Conservation (phyloP, 495 filamentous ascomycete genomes). For the Podospora fimiseda region DNA sequence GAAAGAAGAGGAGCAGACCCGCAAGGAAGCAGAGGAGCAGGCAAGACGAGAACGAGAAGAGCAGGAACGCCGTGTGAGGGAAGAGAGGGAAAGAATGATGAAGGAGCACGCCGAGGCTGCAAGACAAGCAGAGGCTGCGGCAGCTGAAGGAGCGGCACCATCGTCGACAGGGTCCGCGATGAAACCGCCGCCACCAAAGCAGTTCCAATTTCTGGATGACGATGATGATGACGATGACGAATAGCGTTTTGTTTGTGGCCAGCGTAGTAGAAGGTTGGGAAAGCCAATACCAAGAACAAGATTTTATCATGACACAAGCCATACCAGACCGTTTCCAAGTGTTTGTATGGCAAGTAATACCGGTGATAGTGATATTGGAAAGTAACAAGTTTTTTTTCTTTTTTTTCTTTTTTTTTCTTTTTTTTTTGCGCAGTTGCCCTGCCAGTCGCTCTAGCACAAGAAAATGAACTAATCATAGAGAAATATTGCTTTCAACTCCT, state of each 20-base stretch:
- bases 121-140: constrained; percentile 35
- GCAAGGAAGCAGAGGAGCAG: constrained; percentile 34
- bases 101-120: constrained; percentile 35
- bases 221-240: constrained; percentile 50
- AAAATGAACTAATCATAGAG: too few species aligned
- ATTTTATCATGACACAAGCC: neutral
- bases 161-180: constrained; percentile 4
- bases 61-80: constrained; percentile 25
- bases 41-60: constrained; percentile 38
- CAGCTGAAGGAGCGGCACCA: constrained; percentile 22
- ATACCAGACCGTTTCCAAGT: neutral
- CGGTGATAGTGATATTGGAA: too few species aligned
- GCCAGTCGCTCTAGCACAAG: too few species aligned
- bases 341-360: constrained; percentile 4
- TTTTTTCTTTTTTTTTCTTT: constrained; percentile 7
- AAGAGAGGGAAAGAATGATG: constrained; percentile 31
- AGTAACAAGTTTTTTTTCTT: neutral
- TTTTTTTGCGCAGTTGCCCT: too few species aligned
- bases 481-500: too few species aligned
- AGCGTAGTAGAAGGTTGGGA: neutral
- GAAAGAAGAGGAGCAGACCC: constrained; percentile 35
- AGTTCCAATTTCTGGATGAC: constrained; percentile 47
- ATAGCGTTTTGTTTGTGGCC: constrained; percentile 3
- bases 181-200: constrained; percentile 27
- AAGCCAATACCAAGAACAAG: neutral